Evolutionary conservation across 441 rosid genomes (phyloP), one percentile per base, ranked within the genome.

Genomic region (Raphanus hybrid): DNA sequence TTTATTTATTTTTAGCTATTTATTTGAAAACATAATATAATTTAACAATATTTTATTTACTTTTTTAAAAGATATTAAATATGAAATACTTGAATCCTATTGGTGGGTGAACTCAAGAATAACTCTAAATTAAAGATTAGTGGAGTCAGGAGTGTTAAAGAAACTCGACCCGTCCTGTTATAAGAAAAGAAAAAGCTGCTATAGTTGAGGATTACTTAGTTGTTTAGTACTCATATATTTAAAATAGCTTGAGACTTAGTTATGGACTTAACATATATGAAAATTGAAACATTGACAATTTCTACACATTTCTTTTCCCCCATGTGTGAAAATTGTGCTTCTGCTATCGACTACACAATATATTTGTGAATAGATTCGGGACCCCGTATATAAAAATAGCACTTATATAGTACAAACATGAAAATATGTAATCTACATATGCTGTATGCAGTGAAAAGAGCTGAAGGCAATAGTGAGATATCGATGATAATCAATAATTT

Each of bases 401-500:
- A 48, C 54, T 12, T 48, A 48, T 12, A n/a, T 48, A 48, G 54
- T n/a, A 50, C 39, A 8, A 4, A 29, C 34, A 29, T 29, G 32
- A 29, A 29, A 29, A 23, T 39, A 59, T 26, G n/a, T 6, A 43
- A 43, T 43, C 50, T 43, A 43, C n/a, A 43, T 43, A 8, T 37
- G 34, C 34, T 8, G n/a, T 0, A 37, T 14, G 69, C 41, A 32
- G 62, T 61, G 61, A 37, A 26, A 75, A 29, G 69, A 45, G 11
- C 15, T 23, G 27, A 75, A 34, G 59, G 9, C 43, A 10, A 48
- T 23, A 14, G 74, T 34, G 18, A 60, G 11, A 34, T 43, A 59
- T 45, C 18, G 68, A 37, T 8, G 43, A 37, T 10, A 37, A 68
- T 52, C n/a, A 43, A 15, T 6, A 75, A 29, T 76, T 57, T 61